These are phyloP conservation scores for Stentor roeselii DNA, from an alignment of 73 alveolate species.

Conservation along the genomic window DNA sequence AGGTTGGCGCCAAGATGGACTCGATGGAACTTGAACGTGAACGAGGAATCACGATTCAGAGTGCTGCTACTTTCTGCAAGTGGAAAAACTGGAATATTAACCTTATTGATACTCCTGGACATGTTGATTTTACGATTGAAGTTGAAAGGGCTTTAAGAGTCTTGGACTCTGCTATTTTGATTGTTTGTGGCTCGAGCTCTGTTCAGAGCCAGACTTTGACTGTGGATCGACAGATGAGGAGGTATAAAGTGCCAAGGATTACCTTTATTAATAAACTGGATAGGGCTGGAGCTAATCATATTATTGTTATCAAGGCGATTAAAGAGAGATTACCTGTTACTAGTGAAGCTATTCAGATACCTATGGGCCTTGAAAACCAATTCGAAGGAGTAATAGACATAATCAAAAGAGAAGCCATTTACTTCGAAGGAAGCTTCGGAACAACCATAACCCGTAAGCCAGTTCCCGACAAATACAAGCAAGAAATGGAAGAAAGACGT, in stretches of 20 bases:
- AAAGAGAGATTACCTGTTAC: slow-evolving; percentile 71
- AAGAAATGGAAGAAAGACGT: slow-evolving; percentile 58
- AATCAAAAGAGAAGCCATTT: slow-evolving; percentile 66
- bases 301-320: slow-evolving; percentile 44
- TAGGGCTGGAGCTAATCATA: slow-evolving; percentile 95
- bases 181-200: slow-evolving; percentile 94
- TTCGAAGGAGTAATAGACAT: slow-evolving; percentile 78
- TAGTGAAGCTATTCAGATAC: slow-evolving; percentile 64
- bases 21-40: slow-evolving; percentile 96
- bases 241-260: slow-evolving; percentile 89
- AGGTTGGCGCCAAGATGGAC: slow-evolving; percentile 98
- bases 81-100: slow-evolving; percentile 86
- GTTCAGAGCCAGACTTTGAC: slow-evolving; percentile 94
- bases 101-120: slow-evolving; percentile 97
- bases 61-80: slow-evolving; percentile 93
- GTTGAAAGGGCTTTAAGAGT: slow-evolving; percentile 97
- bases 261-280: slow-evolving; percentile 93
- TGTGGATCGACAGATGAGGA: slow-evolving; percentile 90
- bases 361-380: slow-evolving; percentile 77
- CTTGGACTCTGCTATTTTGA: slow-evolving; percentile 89
- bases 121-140: slow-evolving; percentile 97
- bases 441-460: slow-evolving; percentile 45
- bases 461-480: slow-evolving; percentile 64
- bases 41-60: slow-evolving; percentile 92
- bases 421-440: slow-evolving; percentile 80